Conservation (phyloP, 108 stramenopile genomes). For the Tribonema minus region DNA sequence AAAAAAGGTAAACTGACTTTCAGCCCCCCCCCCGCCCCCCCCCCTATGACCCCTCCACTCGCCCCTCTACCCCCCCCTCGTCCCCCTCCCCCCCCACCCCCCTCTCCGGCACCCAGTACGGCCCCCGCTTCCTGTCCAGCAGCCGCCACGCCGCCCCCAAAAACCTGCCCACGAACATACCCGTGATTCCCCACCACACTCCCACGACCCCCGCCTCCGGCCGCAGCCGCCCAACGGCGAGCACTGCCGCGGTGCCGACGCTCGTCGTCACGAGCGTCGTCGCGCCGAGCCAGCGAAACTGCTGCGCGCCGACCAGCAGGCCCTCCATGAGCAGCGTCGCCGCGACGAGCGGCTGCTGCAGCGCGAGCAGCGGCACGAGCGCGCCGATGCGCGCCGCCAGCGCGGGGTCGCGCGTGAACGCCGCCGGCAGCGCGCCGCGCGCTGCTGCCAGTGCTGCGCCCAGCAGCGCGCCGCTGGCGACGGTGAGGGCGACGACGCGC, state of each 20-base stretch:
- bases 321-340: slow-evolving; percentile 34
- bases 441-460: background rate
- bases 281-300: slow-evolving; percentile 26
- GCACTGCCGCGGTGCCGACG: background rate
- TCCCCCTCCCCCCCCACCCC: no score
- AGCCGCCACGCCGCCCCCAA: slow-evolving; percentile 1
- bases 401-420: slow-evolving; percentile 21
- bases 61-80: no score
- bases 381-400: background rate
- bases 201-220: slow-evolving; percentile 28
- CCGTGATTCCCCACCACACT: slow-evolving; percentile 27
- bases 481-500: background rate
- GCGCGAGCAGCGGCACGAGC: slow-evolving; percentile 16
- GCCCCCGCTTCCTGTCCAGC: slow-evolving; percentile 14
- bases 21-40: no score
- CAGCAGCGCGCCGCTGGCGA: slow-evolving; percentile 10
- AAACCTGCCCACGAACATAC: background rate
- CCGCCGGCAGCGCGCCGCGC: slow-evolving; percentile 4
- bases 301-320: slow-evolving; percentile 15
- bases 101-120: slow-evolving; percentile 33
- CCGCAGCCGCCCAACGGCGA: background rate
- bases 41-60: no score
- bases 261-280: background rate
- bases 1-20: no score
- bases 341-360: slow-evolving; percentile 36